Base-by-base conservation (phyloP, 495 filamentous ascomycete genomes). In the Podospora pseudocomata region DNA sequence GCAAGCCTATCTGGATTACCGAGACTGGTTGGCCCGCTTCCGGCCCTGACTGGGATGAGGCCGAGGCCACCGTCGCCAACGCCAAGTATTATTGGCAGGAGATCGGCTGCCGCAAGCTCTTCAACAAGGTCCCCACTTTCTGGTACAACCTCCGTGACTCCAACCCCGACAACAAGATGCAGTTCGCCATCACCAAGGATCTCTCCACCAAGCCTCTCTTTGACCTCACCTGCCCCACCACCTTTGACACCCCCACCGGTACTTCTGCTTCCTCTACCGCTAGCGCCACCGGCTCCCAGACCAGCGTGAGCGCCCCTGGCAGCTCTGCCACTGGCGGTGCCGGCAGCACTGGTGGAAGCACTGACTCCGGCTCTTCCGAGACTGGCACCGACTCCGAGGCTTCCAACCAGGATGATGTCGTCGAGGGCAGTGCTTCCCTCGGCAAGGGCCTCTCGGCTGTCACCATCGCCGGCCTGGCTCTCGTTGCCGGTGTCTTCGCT, bases 61-160 rank as follows among this genome's bases (percentile, higher is more conserved):
- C 87, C 67, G 84, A 85, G 2, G 80, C 90, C 60, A 87, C 81
- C 67, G 67, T 79, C 26, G 79, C 78, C 58, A 92, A 92, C 77
- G 89, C 90, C 63, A 80, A 90, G 84, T 84, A 80, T 71, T 93
- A 87, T 82, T 93, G 90, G 90, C 79, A 91, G 62, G 80, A 90
- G 72, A 83, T 92, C 62, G 88, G 85, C 63, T 93, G 90, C 86
- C 81, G 78, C 65, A 75, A 76, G 72, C 82, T 91, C 64, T 88
- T 91, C 73, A 86, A 84, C 73, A 83, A 86, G 69, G 79, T 79
- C 76, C 89, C 89, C 77, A 89, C 87, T 65, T 93, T 86, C 83
- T 93, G 86, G 85, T 80, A 79, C 74, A 80, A 78, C 71, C 78
- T 82, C 49, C 75, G 77, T 57, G 82, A 82, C 71, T 82, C 79